These are phyloP conservation scores for Anthoceros angustus DNA, from an alignment of 225 moss, liverwort and hornwort species.

Conservation along the genomic window DNA sequence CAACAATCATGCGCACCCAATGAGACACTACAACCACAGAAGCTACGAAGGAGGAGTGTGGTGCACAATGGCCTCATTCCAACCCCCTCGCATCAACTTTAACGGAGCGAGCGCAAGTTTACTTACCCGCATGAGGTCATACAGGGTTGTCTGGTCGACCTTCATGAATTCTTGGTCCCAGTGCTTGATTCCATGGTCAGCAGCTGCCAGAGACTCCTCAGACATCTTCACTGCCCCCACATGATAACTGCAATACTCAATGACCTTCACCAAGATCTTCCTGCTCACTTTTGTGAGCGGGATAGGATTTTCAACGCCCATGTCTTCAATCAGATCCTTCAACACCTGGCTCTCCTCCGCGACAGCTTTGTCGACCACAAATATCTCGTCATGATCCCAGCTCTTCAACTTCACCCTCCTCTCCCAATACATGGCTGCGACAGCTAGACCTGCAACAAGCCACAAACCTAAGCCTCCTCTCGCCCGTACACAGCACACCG, in stretches of 20 bases:
- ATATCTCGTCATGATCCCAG: constrained; percentile 27
- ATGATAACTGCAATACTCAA: constrained; percentile 28
- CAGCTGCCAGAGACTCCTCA: constrained; percentile 11
- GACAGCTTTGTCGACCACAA: constrained; percentile 26
- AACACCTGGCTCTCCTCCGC: constrained; percentile 21
- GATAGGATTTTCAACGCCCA: constrained; percentile 17
- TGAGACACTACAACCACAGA: too few species aligned
- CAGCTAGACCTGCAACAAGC: too few species aligned
- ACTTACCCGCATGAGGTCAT: constrained; percentile 23
- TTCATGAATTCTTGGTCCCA: constrained; percentile 27
- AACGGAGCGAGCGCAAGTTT: background rate
- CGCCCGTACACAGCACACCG: too few species aligned
- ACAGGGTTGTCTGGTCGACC: constrained; percentile 25
- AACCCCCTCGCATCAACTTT: background rate
- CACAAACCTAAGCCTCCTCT: too few species aligned
- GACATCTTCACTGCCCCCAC: constrained; percentile 16
- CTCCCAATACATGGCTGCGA: constrained; percentile 12
- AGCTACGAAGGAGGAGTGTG: too few species aligned
- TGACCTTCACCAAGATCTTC: constrained; percentile 26
- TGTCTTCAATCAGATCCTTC: constrained; percentile 33
- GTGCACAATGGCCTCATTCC: background rate
- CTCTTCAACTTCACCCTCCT: constrained; percentile 19
- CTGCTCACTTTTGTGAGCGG: constrained; percentile 19
- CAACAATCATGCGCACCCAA: too few species aligned
- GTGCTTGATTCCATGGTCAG: constrained; percentile 21